phyloP scores from a whole-genome alignment of 2,329 filamentous ascomycete genomes.

The Dryadomyces quercivorus region DNA sequence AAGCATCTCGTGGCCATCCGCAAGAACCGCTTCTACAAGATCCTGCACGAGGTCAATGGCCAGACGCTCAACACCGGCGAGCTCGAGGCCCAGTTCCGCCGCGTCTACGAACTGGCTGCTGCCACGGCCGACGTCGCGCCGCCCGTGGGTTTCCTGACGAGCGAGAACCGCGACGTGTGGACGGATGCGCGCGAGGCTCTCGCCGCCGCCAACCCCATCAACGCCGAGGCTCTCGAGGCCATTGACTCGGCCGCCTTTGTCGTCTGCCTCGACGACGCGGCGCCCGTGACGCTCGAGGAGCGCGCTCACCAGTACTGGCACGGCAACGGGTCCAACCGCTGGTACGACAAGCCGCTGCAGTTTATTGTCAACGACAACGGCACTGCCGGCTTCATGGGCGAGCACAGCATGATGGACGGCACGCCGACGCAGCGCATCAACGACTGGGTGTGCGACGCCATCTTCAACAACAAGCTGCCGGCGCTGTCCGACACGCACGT shows the following conservation, averaged over 20 bases:
- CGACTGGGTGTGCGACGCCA: constrained; percentile 83
- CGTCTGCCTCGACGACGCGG: constrained; percentile 84
- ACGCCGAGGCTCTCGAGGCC: constrained; percentile 62
- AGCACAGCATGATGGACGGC: constrained; percentile 99
- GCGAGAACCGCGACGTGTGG: constrained; percentile 90
- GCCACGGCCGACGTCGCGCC: constrained; percentile 42
- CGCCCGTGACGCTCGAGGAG: constrained; percentile 88
- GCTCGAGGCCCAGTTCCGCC: constrained; percentile 79
- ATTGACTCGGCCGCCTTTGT: constrained; percentile 87
- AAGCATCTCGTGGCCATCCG: constrained; percentile 82
- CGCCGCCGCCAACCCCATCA: constrained; percentile 63
- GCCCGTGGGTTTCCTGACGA: constrained; percentile 73
- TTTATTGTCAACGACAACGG: constrained; percentile 99
- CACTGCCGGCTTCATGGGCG: constrained; percentile 92
- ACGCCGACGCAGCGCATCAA: constrained; percentile 95
- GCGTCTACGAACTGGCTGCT: constrained; percentile 63
- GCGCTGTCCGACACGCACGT: constrained; percentile 60
- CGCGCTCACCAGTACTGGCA: constrained; percentile 97
- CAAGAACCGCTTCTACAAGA: constrained; percentile 97
- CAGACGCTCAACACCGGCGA: constrained; percentile 80
- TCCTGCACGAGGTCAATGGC: constrained; percentile 68
- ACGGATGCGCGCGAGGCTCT: constrained; percentile 69
- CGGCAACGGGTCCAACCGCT: constrained; percentile 87
- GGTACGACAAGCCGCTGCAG: constrained; percentile 96
- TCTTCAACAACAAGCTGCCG: constrained; percentile 89